Evolutionary conservation across 352 stramenopile genomes (phyloP).

Genomic region (Pythium folliculosum): DNA sequence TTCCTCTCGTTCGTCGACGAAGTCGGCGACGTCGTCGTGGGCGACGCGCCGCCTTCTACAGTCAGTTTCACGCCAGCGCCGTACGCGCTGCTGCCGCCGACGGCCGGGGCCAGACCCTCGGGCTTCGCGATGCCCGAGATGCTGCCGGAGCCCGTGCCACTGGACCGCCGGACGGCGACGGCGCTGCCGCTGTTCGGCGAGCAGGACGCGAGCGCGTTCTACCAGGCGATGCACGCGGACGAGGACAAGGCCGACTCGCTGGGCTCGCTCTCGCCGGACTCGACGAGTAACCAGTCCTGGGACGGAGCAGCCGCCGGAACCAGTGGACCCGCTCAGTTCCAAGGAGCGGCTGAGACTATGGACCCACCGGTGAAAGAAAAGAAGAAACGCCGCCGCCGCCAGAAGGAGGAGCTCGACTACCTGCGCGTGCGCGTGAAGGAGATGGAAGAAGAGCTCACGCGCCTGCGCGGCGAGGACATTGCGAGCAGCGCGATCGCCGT

Average conservation of each 20-base stretch:
- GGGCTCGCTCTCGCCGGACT: constrained; percentile 5
- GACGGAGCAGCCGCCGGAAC: not conserved
- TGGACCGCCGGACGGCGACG: not conserved
- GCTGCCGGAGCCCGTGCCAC: constrained; percentile 12
- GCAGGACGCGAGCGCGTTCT: constrained; percentile 9
- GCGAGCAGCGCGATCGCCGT: constrained; percentile 25
- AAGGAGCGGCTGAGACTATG: not conserved
- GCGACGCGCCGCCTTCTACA: not conserved
- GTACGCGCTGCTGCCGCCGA: not conserved
- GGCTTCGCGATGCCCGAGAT: constrained; percentile 1
- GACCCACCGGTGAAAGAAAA: constrained; percentile 17
- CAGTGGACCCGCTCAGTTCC: not conserved
- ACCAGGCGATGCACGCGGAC: constrained; percentile 15
- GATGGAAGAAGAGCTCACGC: constrained; percentile 35
- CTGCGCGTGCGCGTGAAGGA: constrained; percentile 36
- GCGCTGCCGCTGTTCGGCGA: not conserved
- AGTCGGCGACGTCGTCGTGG: constrained; percentile 25
- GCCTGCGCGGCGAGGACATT: constrained; percentile 28
- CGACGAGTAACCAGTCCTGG: constrained; percentile 9
- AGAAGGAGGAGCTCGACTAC: constrained; percentile 51
- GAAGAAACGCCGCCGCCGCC: constrained; percentile 28
- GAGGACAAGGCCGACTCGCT: constrained; percentile 11
- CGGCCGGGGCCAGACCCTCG: not conserved
- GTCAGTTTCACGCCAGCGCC: not conserved
- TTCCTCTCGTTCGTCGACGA: constrained; percentile 29